phyloP scores from a whole-genome alignment of 2,329 filamentous ascomycete species.

The Pestalotiopsis sp. region DNA sequence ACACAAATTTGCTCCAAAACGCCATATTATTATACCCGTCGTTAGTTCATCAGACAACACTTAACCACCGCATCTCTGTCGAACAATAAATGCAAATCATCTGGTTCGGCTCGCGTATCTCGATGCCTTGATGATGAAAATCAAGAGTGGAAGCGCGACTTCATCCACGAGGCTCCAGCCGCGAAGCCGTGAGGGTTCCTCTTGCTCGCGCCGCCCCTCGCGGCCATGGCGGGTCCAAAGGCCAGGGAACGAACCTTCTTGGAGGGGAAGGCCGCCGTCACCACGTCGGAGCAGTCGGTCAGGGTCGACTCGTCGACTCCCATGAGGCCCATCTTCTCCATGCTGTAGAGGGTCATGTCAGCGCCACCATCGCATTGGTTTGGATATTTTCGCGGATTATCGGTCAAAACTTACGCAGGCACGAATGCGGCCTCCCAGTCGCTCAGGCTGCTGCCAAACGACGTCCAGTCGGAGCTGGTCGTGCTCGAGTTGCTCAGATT shows the following conservation, averaged over 20 bases:
- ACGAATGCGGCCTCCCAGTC: conserved; percentile 27
- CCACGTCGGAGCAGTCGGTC: conserved; percentile 27
- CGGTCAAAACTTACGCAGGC: conserved; percentile 26
- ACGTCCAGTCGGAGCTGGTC: conserved; percentile 24
- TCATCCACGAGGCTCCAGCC: conserved; percentile 1
- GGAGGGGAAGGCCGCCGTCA: conserved; percentile 22
- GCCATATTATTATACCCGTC: background rate
- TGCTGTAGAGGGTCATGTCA: conserved; percentile 17
- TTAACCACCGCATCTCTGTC: background rate
- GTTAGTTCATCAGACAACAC: background rate
- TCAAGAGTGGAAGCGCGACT: background rate
- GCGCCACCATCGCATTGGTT: background rate
- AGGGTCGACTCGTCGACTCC: conserved; percentile 24
- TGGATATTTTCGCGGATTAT: background rate
- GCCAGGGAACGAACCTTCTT: background rate
- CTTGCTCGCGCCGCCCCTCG: background rate
- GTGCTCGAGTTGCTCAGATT: conserved; percentile 24
- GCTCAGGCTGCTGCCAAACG: conserved; percentile 21
- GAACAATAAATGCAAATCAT: background rate
- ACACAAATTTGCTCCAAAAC: background rate
- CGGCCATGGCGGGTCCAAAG: background rate
- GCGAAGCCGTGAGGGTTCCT: background rate
- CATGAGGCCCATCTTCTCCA: conserved; percentile 26
- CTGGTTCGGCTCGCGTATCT: background rate
- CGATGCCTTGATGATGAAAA: too few relatives aligned